These are phyloP conservation scores for Pythium sp. DNA, from an alignment of 352 stramenopile species.

Conservation along the genomic window DNA sequence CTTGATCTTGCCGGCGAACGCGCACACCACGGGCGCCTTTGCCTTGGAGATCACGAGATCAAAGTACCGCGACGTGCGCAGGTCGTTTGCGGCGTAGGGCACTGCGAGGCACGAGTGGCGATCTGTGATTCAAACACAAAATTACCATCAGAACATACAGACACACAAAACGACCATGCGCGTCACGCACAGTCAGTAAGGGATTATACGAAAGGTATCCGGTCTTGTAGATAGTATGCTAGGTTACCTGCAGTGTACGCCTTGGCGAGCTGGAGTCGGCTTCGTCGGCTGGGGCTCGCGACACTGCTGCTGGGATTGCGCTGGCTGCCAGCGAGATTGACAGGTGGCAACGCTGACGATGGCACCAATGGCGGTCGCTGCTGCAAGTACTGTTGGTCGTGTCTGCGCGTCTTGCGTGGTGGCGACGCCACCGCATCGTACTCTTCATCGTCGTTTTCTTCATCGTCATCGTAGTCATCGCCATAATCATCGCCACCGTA, in stretches of 20 bases:
- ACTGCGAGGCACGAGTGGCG: slow-evolving; percentile 48
- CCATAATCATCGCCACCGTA: background rate
- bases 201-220: background rate
- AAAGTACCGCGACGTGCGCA: slow-evolving; percentile 54
- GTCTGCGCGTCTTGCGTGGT: slow-evolving; percentile 7
- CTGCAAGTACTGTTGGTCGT: background rate
- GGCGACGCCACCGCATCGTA: background rate
- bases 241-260: slow-evolving; percentile 3
- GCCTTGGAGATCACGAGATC: slow-evolving; percentile 58
- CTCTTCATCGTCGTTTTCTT: background rate
- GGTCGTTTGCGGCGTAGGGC: slow-evolving; percentile 50
- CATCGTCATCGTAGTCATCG: background rate
- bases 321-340: background rate
- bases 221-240: background rate
- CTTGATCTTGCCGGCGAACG: slow-evolving; percentile 53
- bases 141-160: background rate
- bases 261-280: background rate
- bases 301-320: background rate
- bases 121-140: slow-evolving; percentile 7
- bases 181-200: background rate
- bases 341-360: background rate
- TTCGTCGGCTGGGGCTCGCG: background rate
- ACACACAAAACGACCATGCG: background rate
- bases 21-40: slow-evolving; percentile 59
- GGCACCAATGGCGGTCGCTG: background rate